Evolutionary conservation across 331 rosid species (phyloP).

Genomic region (Arachis monticola): DNA sequence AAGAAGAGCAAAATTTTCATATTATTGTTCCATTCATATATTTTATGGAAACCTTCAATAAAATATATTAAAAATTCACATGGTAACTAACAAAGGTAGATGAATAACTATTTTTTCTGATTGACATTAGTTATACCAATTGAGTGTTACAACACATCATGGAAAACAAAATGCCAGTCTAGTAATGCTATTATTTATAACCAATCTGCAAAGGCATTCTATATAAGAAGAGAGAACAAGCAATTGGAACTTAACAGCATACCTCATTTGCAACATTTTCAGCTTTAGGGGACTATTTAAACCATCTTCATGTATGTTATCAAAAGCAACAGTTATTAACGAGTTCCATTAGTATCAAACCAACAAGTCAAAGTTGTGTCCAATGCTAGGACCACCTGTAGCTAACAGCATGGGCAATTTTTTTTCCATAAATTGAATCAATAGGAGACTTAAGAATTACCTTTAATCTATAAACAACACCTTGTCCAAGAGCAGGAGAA

Average conservation of each 20-base stretch:
- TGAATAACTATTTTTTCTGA: neutral
- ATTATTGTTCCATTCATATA: no score
- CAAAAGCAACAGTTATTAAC: constrained; percentile 92
- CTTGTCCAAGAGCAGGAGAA: constrained; percentile 94
- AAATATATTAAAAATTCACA: constrained; percentile 12
- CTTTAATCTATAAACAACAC: constrained; percentile 93
- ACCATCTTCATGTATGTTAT: constrained; percentile 96
- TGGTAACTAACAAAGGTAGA: neutral
- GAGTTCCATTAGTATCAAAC: constrained; percentile 69
- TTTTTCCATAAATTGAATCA: constrained; percentile 28
- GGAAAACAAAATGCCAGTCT: neutral
- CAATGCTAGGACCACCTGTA: constrained; percentile 34
- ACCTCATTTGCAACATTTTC: constrained; percentile 96
- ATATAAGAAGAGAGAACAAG: constrained; percentile 5
- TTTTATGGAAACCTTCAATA: neutral
- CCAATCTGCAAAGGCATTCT: constrained; percentile 20
- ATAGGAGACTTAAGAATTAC: constrained; percentile 45
- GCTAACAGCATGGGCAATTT: constrained; percentile 25
- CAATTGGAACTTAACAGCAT: constrained; percentile 24
- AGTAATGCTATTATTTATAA: constrained; percentile 18
- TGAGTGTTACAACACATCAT: neutral
- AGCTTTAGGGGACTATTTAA: constrained; percentile 81
- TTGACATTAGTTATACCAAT: neutral
- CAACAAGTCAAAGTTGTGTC: constrained; percentile 39
- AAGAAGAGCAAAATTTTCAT: constrained; percentile 15